Evolutionary conservation across 208 protist genomes (phyloP).

Genomic region (Endotrypanum monterogeii): DNA sequence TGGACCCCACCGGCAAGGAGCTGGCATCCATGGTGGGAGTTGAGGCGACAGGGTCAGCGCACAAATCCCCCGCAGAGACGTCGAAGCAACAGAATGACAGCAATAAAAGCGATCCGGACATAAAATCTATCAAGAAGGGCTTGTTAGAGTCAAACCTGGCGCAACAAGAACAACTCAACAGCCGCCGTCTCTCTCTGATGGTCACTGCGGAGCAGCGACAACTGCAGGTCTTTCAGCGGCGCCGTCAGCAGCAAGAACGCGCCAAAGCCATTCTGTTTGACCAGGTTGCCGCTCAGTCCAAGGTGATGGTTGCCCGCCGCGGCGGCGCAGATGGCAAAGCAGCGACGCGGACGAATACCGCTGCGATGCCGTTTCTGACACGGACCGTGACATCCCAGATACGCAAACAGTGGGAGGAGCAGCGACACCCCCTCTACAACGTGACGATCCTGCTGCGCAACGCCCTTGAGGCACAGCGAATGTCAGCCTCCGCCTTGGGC

Average conservation of each 20-base stretch:
- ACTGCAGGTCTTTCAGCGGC: slow-evolving; percentile 6
- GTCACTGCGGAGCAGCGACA: slow-evolving; percentile 20
- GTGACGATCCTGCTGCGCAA: slow-evolving; percentile 26
- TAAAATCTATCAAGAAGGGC: not conserved
- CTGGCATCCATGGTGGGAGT: slow-evolving; percentile 15
- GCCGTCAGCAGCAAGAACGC: slow-evolving; percentile 25
- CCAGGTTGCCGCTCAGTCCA: slow-evolving; percentile 26
- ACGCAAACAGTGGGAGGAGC: slow-evolving; percentile 43
- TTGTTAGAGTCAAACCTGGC: not conserved
- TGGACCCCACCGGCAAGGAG: slow-evolving; percentile 47
- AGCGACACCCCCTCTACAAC: slow-evolving; percentile 35
- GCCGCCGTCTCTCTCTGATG: slow-evolving; percentile 16
- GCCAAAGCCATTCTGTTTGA: slow-evolving; percentile 31
- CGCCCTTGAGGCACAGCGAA: slow-evolving; percentile 30
- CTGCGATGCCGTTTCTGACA: slow-evolving; percentile 16
- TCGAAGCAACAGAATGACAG: not conserved
- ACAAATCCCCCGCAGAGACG: not conserved
- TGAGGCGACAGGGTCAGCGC: not conserved
- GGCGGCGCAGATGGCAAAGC: not conserved
- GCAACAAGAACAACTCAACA: slow-evolving; percentile 1
- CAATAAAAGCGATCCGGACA: not conserved
- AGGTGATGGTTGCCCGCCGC: not conserved
- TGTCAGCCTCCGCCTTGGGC: slow-evolving; percentile 2
- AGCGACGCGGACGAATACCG: not conserved
- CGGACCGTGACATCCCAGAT: slow-evolving; percentile 36